Conservation (phyloP, 805 yeast genomes). For the Wickerhamomyces sydowiorum region DNA sequence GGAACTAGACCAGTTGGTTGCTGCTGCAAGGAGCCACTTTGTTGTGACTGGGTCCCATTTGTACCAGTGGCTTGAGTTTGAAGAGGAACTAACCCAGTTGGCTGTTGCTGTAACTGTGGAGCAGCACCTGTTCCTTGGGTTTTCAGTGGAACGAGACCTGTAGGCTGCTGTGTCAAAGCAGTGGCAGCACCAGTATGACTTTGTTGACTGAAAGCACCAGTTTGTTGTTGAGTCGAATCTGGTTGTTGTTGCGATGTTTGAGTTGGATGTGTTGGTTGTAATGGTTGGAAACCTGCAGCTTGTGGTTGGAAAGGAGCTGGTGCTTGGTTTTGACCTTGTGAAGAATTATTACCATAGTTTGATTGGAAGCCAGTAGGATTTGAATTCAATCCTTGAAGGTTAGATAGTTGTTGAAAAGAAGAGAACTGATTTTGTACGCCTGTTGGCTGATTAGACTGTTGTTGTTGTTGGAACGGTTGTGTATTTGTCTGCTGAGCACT, state of each 20-base stretch:
- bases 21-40: slow-evolving; percentile 25
- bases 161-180: slow-evolving; percentile 49
- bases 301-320: slow-evolving; percentile 41
- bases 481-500: slow-evolving; percentile 4
- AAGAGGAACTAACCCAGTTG: slow-evolving; percentile 24
- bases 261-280: slow-evolving; percentile 21
- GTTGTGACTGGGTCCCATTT: no score
- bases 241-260: slow-evolving; percentile 10
- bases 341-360: slow-evolving; percentile 16
- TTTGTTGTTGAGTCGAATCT: slow-evolving; percentile 20
- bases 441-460: neutral
- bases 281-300: slow-evolving; percentile 60
- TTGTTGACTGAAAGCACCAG: slow-evolving; percentile 17
- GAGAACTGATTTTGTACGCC: neutral
- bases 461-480: slow-evolving; percentile 2
- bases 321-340: slow-evolving; percentile 8
- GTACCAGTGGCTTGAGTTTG: slow-evolving; percentile 33
- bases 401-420: neutral
- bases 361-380: slow-evolving; percentile 22
- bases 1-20: slow-evolving; percentile 10
- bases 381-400: slow-evolving; percentile 26
- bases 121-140: slow-evolving; percentile 15
- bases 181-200: no score
- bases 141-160: slow-evolving; percentile 54
- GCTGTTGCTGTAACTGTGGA: slow-evolving; percentile 27